Percentiles rank a stretch among this genome's conserved stretches.
Conservation (phyloP, 2,329 filamentous ascomycete species). For the Neocatenulostroma microsporum region DNA sequence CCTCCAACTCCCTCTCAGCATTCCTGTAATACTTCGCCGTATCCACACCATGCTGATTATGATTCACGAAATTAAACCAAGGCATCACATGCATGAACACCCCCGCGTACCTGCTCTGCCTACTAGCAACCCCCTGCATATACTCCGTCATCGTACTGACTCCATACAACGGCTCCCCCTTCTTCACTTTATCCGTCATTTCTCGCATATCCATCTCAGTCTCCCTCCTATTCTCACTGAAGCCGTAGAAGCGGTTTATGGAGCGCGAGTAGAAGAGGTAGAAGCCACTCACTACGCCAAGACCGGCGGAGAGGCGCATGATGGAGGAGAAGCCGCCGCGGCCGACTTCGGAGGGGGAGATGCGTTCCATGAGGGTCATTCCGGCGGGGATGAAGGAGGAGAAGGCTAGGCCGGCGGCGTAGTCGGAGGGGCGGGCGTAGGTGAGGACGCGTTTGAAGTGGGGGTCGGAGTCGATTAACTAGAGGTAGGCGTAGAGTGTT, state of each 20-base stretch:
- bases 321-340: conserved; percentile 73
- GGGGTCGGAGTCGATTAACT: conserved; percentile 99
- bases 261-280: conserved; percentile 80
- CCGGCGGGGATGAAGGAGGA: conserved; percentile 65
- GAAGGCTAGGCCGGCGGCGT: conserved; percentile 59
- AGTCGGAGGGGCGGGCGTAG: conserved; percentile 83
- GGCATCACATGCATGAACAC: conserved; percentile 77
- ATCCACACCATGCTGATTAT: conserved; percentile 90
- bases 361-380: conserved; percentile 71
- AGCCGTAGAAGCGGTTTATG: conserved; percentile 83
- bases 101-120: conserved; percentile 87
- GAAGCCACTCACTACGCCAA: conserved; percentile 72
- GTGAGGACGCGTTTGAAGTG: conserved; percentile 84
- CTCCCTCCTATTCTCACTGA: conserved; percentile 85
- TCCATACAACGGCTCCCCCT: conserved; percentile 82
- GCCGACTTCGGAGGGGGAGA: conserved; percentile 77
- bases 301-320: conserved; percentile 67
- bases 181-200: conserved; percentile 96
- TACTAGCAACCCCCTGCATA: conserved; percentile 85
- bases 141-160: conserved; percentile 69
- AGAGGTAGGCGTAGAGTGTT: conserved; percentile 27
- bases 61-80: conserved; percentile 99
- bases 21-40: conserved; percentile 98
- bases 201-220: conserved; percentile 94
- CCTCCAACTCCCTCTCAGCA: conserved; percentile 87